Base-by-base conservation (phyloP, 768 basidiomycete genomes). In the Mycena galericulata region DNA sequence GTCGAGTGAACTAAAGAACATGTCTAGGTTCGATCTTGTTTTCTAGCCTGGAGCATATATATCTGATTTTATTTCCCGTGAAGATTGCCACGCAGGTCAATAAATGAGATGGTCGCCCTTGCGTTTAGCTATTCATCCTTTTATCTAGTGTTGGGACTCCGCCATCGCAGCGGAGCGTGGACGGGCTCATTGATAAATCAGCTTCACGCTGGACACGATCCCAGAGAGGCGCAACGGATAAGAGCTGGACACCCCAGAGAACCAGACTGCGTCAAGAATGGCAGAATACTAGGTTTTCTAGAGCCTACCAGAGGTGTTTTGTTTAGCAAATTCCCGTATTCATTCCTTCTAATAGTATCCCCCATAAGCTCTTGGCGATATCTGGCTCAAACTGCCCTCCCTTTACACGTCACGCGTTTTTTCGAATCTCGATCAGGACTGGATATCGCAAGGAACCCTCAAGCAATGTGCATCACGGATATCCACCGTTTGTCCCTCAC, bases 291-390 rank as follows among this genome's bases (percentile, higher is more conserved):
- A 36, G 89, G 88, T 50, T 86, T 84, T 65, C 80, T 89, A 26
- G 86, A 87, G 18, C 87, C 88, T 40, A 88, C 87, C 43, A 81
- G 89, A 80, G 86, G 88, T 89, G 67, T 70, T 79, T 78, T 38
- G n/a, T n/a, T n/a, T n/a, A n/a, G n/a, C n/a, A n/a, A n/a, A n/a
- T n/a, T n/a, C n/a, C n/a, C n/a, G n/a, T n/a, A n/a, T n/a, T 46
- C 45, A 14, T 66, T 54, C 38, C 2, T 45, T 40, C 46, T 67
- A 12, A 62, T n/a, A 29, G 12, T n/a, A 3, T 24, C 41, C 40
- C 12, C 29, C 12, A 47, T 17, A 36, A 86, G 85, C 83, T 45
- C 75, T 86, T 24, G 85, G 85, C 10, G 85, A 86, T 53, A 81
- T 77, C 11, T 83, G 81, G 67, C 82, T 85, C 69, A 86, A 86